Base-by-base conservation (phyloP, 2,329 filamentous ascomycete genomes). In the Chaetomium strumarium region DNA sequence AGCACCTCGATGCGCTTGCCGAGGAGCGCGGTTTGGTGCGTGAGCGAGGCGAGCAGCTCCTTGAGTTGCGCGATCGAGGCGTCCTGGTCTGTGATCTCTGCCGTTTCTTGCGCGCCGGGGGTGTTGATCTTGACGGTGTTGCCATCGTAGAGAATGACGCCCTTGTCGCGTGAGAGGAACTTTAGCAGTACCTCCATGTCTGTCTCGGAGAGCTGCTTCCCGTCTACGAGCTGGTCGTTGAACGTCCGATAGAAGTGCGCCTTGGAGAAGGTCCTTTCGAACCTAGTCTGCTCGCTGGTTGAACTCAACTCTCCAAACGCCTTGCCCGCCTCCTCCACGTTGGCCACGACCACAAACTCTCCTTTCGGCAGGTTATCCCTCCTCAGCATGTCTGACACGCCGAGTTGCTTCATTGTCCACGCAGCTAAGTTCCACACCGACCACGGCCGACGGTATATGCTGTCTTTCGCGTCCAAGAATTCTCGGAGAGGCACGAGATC, bases 1-100 rank as follows among this genome's bases (percentile, higher is more conserved):
- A 96, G 75, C 29, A 79, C 76, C 2, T 85, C 78, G 46, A 93
- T 75, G 56, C 90, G 85, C 10, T 72, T 72, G 46, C 77, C 79
- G 37, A 97, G 77, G 0, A 83, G 76, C 8, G 77, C 70, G 14
- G 90, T 85, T 55, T 96, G 83, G 17, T 84, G 79, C 56, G 86
- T 84, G 14, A 99, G 76, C 46, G 86, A 85, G 38, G 80, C 75
- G 29, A 90, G 85, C 11, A 96, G 77, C 24, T 87, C 82, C 63
- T 91, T 92, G 10, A 99, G 79, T 16, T 86, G 86, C 1, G 90
- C 90, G 57, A 96, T 88, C 1, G 88, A 86, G 5, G 76, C 74
- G 70, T 99, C 93, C 62, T 95, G 86, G 52, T 84, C 74, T 1
- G 87, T 88, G 58, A 97, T 85, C 0, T 62, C 61, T 1, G 64